Evolutionary conservation across 768 basidiomycete genomes (phyloP).

Genomic region (Suillus discolor): DNA sequence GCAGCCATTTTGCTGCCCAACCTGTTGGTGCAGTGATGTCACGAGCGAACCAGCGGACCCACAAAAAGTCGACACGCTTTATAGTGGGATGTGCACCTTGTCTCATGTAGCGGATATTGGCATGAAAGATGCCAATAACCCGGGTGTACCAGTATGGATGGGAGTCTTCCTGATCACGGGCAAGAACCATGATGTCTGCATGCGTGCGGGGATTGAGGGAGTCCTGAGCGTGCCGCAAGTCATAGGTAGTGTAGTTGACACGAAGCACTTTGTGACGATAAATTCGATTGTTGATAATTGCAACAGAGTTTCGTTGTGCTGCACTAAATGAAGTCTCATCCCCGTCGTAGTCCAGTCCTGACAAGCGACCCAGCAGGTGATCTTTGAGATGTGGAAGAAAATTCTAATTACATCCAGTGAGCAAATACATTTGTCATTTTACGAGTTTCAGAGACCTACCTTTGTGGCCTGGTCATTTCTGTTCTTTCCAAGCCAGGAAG

Average conservation of each 20-base stretch:
- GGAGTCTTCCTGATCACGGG: too few species aligned
- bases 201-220: too few species aligned
- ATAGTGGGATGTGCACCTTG: too few species aligned
- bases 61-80: too few species aligned
- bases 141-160: too few species aligned
- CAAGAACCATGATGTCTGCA: too few species aligned
- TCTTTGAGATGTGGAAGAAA: slow-evolving; percentile 22
- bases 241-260: slow-evolving; percentile 25
- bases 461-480: slow-evolving; percentile 11
- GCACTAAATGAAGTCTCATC: slow-evolving; percentile 27
- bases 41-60: too few species aligned
- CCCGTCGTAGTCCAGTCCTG: slow-evolving; percentile 21
- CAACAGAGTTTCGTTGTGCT: slow-evolving; percentile 22
- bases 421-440: not conserved
- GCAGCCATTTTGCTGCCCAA: too few species aligned
- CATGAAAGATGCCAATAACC: too few species aligned
- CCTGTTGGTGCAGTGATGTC: too few species aligned
- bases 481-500: slow-evolving; percentile 10
- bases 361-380: slow-evolving; percentile 19
- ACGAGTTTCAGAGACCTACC: slow-evolving; percentile 6
- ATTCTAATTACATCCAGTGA: slow-evolving; percentile 17
- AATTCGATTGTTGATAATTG: slow-evolving; percentile 24
- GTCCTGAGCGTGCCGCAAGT: too few species aligned
- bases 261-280: slow-evolving; percentile 24
- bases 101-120: too few species aligned